Conservation (phyloP, 805 yeast species). For the Pichia heedii region DNA sequence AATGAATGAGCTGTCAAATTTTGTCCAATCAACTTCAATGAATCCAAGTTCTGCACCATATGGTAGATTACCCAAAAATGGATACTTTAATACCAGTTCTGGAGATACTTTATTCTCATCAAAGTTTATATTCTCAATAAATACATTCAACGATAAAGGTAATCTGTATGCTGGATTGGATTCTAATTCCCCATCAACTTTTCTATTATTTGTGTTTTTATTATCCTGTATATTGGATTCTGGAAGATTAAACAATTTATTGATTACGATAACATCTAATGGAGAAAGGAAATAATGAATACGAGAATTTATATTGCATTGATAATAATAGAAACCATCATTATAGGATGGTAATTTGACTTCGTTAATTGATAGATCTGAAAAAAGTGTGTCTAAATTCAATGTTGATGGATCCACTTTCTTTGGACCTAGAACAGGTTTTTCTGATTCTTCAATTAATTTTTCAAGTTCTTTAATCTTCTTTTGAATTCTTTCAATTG, state of each 20-base stretch:
- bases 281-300: conserved; percentile 64
- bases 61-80: conserved; percentile 76
- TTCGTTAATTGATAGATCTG: neutral
- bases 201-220: neutral
- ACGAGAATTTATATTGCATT: conserved; percentile 54
- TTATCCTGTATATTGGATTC: neutral
- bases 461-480: conserved; percentile 33
- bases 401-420: conserved; percentile 17
- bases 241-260: conserved; percentile 3
- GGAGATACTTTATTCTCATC: conserved; percentile 49
- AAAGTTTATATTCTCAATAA: conserved; percentile 53
- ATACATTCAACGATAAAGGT: conserved; percentile 56
- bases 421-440: conserved; percentile 16
- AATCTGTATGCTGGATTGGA: conserved; percentile 39
- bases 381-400: conserved; percentile 2
- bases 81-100: conserved; percentile 48
- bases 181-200: neutral
- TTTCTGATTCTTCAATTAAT: conserved; percentile 19
- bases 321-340: conserved; percentile 64
- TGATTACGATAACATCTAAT: conserved; percentile 67
- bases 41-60: conserved; percentile 77
- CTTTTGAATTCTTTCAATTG: conserved; percentile 45
- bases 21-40: conserved; percentile 76
- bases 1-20: conserved; percentile 4
- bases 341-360: conserved; percentile 13